Percentiles rank a stretch among this genome's conserved stretches.
Evolutionary conservation across 805 yeast species (phyloP).

Genomic region (Alloascoidea hylecoeti): DNA sequence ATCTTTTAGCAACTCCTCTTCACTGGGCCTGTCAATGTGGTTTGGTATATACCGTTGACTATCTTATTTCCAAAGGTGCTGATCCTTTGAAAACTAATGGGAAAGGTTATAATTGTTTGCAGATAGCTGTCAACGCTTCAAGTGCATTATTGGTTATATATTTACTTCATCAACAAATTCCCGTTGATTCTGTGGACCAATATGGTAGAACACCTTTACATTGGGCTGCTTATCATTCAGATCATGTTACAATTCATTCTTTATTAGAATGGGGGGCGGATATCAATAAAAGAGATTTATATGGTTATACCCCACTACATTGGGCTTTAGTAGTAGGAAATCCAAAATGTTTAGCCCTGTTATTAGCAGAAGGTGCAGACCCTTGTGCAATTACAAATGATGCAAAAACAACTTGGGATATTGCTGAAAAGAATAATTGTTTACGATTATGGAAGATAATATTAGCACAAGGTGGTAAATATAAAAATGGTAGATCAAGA

Average conservation of each 20-base stretch:
- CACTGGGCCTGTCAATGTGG: constrained; percentile 97
- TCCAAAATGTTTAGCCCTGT: constrained; percentile 39
- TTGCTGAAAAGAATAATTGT: constrained; percentile 74
- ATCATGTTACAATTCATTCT: constrained; percentile 60
- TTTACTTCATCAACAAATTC: constrained; percentile 38
- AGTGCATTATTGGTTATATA: constrained; percentile 79
- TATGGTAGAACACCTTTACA: constrained; percentile 71
- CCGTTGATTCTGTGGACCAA: constrained; percentile 59
- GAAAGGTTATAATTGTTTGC: constrained; percentile 76
- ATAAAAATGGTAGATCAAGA: constrained; percentile 23
- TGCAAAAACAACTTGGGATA: constrained; percentile 52
- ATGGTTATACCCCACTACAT: constrained; percentile 72
- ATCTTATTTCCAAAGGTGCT: constrained; percentile 52
- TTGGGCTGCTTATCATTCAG: constrained; percentile 98
- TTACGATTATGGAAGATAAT: constrained; percentile 35
- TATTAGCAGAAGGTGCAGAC: constrained; percentile 58
- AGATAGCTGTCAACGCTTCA: constrained; percentile 80
- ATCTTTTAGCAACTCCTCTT: constrained; percentile 69
- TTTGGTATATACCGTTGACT: constrained; percentile 70
- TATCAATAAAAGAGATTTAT: constrained; percentile 43
- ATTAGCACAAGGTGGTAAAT: constrained; percentile 44
- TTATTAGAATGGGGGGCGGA: constrained; percentile 66
- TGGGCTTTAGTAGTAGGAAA: constrained; percentile 83
- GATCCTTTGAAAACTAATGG: constrained; percentile 53
- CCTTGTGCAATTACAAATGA: constrained; percentile 42